Base-by-base conservation (phyloP, 2,329 filamentous ascomycete species). In the Arthrobotrys entomopaga region DNA sequence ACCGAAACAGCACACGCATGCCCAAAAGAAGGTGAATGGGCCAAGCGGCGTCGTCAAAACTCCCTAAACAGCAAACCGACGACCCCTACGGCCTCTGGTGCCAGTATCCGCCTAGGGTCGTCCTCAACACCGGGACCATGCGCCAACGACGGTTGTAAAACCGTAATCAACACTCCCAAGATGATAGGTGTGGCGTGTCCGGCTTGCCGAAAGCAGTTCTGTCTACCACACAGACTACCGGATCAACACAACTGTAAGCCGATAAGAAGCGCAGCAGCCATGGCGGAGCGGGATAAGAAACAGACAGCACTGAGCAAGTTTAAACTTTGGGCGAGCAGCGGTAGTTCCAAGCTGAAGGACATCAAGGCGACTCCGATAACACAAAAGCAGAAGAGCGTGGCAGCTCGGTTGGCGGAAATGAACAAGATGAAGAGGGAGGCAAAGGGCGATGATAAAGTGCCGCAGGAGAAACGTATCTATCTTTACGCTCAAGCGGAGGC, bases 401-500 rank as follows among this genome's bases (percentile, higher is more conserved):
- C 90, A 0, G 87, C 89, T 56, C 86, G 89, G 1, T 78, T 91
- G 16, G 84, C 89, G 1, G 91, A 90, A 4, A 84, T 94, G 5
- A 92, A 92, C 76, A 87, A 86, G 8, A 84, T 99, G 48, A 97
- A 97, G 83, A 90, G 90, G 80, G 88, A 87, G 0, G 94, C 95
- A 1, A 97, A 97, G 83, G 96, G 96, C 0, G 94, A 98, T 77
- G 88, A 88, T 8, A 94, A 92, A 79, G 82, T 97, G 0, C 85
- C 92, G 0, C 81, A 84, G 0, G 92, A 97, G 77, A 96, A 96
- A 83, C 85, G 95, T n/a, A 83, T 99, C 1, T 98, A 98, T 80
- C 80, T 99, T 0, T 89, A 91, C 80, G 91, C 97, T 16, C 94
- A 98, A 80, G 95, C 94, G 0, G 92, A 93, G 79, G 91, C 91